phyloP scores from a whole-genome alignment of 257 asterid species.

The Misopates orontium region DNA sequence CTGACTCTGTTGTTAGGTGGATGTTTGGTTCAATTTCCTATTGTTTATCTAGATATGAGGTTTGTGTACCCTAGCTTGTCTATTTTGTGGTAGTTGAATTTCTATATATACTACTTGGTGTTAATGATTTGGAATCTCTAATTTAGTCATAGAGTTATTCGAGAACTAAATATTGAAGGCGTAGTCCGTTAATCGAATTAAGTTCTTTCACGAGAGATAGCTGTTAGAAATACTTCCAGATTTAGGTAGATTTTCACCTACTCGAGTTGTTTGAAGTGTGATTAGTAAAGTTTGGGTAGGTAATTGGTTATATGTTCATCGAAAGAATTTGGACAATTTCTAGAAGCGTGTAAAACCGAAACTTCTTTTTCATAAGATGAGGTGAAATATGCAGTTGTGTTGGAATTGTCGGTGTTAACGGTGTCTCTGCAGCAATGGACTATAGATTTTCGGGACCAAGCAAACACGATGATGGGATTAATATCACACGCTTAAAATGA shows the following conservation, averaged over 20 bases:
- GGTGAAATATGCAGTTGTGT: background rate
- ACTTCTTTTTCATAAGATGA: background rate
- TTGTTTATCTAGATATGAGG: too few relatives aligned
- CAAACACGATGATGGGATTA: background rate
- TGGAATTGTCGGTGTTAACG: background rate
- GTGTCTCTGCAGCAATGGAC: background rate
- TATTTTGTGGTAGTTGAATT: too few relatives aligned
- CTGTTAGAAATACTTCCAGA: background rate
- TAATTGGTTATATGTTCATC: background rate
- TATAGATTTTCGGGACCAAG: background rate
- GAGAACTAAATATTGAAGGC: too few relatives aligned
- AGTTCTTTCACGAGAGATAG: background rate
- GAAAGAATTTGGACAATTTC: too few relatives aligned
- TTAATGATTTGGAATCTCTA: too few relatives aligned
- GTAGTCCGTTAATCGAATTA: background rate
- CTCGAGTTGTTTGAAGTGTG: background rate
- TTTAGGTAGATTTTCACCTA: slow-evolving; percentile 5
- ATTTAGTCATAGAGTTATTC: too few relatives aligned
- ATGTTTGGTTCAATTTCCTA: background rate
- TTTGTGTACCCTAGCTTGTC: too few relatives aligned
- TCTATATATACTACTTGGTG: too few relatives aligned
- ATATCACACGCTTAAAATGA: background rate
- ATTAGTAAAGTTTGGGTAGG: background rate
- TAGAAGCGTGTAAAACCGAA: slow-evolving; percentile 9
- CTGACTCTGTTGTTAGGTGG: background rate